Conservation (phyloP, 495 filamentous ascomycete genomes). For the Penicillium desertorum region DNA sequence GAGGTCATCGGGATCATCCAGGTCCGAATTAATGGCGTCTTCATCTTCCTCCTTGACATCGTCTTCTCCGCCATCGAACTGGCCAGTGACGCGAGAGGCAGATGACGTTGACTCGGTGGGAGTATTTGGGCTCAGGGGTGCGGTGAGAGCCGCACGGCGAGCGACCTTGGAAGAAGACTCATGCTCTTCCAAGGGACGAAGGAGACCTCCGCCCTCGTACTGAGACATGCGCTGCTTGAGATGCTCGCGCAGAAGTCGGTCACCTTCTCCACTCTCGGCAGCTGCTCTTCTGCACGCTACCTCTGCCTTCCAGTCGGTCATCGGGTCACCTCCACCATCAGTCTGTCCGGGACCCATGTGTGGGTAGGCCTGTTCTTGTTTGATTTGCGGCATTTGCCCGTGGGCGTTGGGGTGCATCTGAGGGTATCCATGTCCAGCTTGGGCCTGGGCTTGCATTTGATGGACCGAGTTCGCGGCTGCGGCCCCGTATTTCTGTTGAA, state of each 20-base stretch:
- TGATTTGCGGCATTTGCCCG: constrained; percentile 47
- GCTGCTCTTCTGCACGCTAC: constrained; percentile 53
- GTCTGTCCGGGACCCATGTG: constrained; percentile 59
- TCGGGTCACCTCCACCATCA: constrained; percentile 60
- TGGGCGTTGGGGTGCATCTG: constrained; percentile 45
- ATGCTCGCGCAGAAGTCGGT: constrained; percentile 42
- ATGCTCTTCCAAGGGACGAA: constrained; percentile 60
- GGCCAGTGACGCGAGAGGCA: constrained; percentile 28
- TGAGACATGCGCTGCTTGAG: constrained; percentile 57
- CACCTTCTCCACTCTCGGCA: constrained; percentile 61
- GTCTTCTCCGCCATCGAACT: constrained; percentile 64
- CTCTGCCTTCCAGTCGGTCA: constrained; percentile 58
- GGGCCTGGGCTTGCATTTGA: constrained; percentile 55
- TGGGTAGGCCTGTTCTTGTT: constrained; percentile 50
- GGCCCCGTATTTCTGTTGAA: constrained; percentile 69
- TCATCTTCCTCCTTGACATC: constrained; percentile 72
- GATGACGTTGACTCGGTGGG: constrained; percentile 2
- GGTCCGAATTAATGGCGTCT: constrained; percentile 97
- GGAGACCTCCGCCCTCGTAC: constrained; percentile 79
- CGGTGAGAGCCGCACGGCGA: constrained; percentile 16
- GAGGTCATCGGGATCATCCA: constrained; percentile 91
- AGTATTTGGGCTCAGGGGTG: constrained; percentile 4
- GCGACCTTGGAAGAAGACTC: constrained; percentile 24
- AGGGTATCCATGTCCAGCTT: constrained; percentile 45
- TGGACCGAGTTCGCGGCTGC: constrained; percentile 69